phyloP scores from a whole-genome alignment of 176 grass and related monocot species.

The Eleusine indica region DNA sequence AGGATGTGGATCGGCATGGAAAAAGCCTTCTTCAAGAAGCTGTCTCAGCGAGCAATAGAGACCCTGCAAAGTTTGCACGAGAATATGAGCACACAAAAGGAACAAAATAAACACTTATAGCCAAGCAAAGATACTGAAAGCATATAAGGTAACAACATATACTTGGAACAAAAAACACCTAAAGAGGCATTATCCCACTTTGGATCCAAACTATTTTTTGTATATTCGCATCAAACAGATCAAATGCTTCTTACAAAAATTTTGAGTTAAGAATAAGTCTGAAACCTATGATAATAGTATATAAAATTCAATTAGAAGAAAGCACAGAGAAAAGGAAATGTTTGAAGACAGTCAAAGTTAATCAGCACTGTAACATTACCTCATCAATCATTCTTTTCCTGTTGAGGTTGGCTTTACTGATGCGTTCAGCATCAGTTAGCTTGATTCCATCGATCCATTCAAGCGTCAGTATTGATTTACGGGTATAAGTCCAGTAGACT shows the following conservation, averaged over 20 bases:
- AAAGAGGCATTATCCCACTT: not conserved
- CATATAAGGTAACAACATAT: not conserved
- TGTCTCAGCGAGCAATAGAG: conserved; percentile 94
- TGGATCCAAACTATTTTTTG: not conserved
- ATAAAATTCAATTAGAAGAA: not conserved
- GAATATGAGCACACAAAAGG: conserved; percentile 16
- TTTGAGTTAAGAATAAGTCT: not conserved
- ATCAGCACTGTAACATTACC: conserved; percentile 43
- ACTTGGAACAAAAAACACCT: not conserved
- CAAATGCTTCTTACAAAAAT: not conserved
- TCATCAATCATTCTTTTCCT: conserved; percentile 84
- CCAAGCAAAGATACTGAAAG: not conserved
- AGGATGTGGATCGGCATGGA: conserved; percentile 98
- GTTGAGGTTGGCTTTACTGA: conserved; percentile 74
- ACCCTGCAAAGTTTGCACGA: conserved; percentile 51
- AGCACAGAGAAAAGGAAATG: not conserved
- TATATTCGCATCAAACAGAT: not conserved
- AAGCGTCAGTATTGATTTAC: conserved; percentile 78
- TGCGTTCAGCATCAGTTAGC: conserved; percentile 71
- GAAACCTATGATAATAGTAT: not conserved
- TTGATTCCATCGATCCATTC: conserved; percentile 99
- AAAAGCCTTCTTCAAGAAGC: conserved; percentile 95
- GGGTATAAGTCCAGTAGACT: conserved; percentile 89
- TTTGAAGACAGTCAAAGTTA: not conserved
- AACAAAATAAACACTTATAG: not conserved